Evolutionary conservation across 2,329 filamentous ascomycete species (phyloP), one percentile per base, ranked within the genome.

Genomic region (Neonectria coccinea): DNA sequence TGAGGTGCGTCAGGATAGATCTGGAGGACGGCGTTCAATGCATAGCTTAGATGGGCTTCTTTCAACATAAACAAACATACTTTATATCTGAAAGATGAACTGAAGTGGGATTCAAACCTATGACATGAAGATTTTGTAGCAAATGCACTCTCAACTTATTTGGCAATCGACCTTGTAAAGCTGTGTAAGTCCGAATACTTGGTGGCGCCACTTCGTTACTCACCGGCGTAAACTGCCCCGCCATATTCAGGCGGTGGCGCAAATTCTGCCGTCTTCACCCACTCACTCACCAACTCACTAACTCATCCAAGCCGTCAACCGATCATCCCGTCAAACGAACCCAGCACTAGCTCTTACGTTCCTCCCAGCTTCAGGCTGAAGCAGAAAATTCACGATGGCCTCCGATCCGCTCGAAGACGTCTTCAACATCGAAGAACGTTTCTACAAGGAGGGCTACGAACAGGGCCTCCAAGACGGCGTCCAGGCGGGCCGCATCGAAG

Each of bases 391-490:
- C 36, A 39, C 42, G 63, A 79, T 77, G 75, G 60, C 75, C 7
- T 74, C 79, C n/a, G 86, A 88, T 67, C 82, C 83, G 12, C 86
- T 89, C 66, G 85, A 88, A 65, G 81, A 84, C 64, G 76, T 90
- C 66, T 83, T 91, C 65, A 84, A 86, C 68, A 80, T 91, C 18
- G 88, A 91, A 75, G 86, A 89, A 59, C 77, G 82, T 65, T 97
- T 95, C 82, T 97, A 97, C 82, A 83, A 87, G 48, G 89, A 95
- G 79, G 96, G 96, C 64, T 95, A 94, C 82, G 79, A 84, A 6
- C 86, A 93, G 59, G 96, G 96, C 47, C 79, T 88, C 52, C 81
- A 85, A 44, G 95, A 97, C 79, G 96, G 96, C 64, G 83, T 88
- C 44, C 85, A 86, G 64, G 91, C 92, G 33, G 96, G 96, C 42